These are phyloP conservation scores for Ulvella scutata DNA, from an alignment of 139 green algal genomes.

Conservation along the genomic window DNA sequence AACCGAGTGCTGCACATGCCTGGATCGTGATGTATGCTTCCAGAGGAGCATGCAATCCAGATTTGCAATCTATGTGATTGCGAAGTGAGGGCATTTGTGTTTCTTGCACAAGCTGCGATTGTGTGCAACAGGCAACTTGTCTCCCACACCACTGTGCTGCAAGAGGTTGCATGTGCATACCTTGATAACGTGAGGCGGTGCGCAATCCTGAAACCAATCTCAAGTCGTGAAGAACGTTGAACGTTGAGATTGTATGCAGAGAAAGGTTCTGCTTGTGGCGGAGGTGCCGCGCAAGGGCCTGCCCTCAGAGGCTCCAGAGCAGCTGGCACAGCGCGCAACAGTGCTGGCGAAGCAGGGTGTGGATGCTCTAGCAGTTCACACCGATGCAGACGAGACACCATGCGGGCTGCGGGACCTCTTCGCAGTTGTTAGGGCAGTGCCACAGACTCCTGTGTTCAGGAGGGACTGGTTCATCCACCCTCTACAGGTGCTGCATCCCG, in stretches of 20 bases:
- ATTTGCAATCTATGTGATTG: no score
- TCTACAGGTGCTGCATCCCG: constrained; percentile 25
- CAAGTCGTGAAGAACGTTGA: no score
- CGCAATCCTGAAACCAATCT: no score
- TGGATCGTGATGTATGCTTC: no score
- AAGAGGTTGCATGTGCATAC: no score
- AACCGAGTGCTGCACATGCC: no score
- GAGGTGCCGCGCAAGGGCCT: neutral
- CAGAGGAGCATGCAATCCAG: no score
- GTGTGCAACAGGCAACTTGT: no score
- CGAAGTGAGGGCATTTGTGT: no score
- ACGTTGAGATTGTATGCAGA: neutral
- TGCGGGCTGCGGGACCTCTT: constrained; percentile 39
- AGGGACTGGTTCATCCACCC: constrained; percentile 64
- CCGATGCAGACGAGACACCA: constrained; percentile 44
- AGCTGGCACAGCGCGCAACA: neutral
- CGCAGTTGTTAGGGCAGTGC: constrained; percentile 29
- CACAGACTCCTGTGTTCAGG: constrained; percentile 36
- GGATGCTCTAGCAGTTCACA: constrained; percentile 43
- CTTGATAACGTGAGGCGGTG: no score
- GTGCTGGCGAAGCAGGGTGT: constrained; percentile 15
- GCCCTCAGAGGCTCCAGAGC: neutral
- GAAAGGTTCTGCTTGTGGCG: neutral
- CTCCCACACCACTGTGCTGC: no score
- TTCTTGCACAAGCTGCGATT: no score